Percentiles rank a stretch among this genome's conserved stretches.
Conservation (phyloP, 176 grass and related monocot genomes). For the Aegilops sharonensis region DNA sequence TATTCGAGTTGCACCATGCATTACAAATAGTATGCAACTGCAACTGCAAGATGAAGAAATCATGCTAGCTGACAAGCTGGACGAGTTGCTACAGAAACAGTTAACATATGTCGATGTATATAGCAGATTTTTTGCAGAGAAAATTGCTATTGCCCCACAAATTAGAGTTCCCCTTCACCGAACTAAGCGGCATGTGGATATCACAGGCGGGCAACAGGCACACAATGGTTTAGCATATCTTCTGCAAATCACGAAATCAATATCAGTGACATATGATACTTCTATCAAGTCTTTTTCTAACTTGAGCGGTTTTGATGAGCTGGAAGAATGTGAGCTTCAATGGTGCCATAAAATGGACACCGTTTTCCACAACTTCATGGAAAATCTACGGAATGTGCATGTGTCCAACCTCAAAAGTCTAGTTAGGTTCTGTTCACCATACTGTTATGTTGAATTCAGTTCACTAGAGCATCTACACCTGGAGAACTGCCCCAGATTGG, state of each 20-base stretch:
- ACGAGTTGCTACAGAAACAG: background rate
- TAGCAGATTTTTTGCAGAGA: fast-evolving
- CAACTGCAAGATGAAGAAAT: background rate
- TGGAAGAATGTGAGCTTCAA: background rate
- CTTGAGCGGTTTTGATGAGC: too few relatives aligned
- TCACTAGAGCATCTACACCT: background rate
- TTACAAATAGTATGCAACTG: background rate
- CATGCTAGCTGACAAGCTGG: background rate
- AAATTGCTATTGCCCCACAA: background rate
- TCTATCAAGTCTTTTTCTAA: fast-evolving
- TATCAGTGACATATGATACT: background rate
- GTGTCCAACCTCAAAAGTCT: background rate
- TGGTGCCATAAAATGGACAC: background rate
- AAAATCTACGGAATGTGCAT: background rate
- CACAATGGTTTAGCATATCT: fast-evolving
- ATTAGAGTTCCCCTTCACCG: too few relatives aligned
- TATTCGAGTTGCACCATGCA: background rate
- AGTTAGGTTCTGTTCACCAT: background rate
- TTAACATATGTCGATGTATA: background rate
- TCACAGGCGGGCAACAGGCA: background rate
- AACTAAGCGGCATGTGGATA: background rate
- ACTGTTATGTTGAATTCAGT: too few relatives aligned
- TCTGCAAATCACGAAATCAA: background rate
- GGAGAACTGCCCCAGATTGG: constrained; percentile 23
- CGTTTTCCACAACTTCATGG: too few relatives aligned